Conservation (phyloP, 805 yeast genomes). For the Sporopachydermia quercuum region DNA sequence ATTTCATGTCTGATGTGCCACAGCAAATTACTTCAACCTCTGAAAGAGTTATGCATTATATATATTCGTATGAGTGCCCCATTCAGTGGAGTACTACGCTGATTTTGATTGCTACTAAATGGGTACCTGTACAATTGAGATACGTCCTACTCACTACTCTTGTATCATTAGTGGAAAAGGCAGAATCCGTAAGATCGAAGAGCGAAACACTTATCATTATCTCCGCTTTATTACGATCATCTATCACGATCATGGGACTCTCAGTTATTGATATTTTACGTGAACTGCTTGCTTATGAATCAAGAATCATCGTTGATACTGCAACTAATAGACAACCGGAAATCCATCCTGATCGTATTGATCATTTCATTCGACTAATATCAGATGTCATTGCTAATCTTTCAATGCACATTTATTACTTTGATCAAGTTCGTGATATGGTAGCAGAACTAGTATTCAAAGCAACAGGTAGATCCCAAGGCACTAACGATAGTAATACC, state of each 20-base stretch:
- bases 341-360: conserved; percentile 18
- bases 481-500: too few relatives aligned
- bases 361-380: conserved; percentile 22
- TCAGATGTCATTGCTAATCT: conserved; percentile 50
- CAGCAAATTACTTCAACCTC: conserved; percentile 47
- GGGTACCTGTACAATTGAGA: conserved; percentile 70
- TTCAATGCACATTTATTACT: conserved; percentile 67
- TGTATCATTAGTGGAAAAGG: conserved; percentile 16
- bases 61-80: conserved; percentile 17
- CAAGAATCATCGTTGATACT: conserved; percentile 14
- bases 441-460: conserved; percentile 45
- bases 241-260: conserved; percentile 74
- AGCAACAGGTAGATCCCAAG: conserved; percentile 7
- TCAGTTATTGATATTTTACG: conserved; percentile 70
- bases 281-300: conserved; percentile 35
- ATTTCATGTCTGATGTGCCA: conserved; percentile 15
- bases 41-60: conserved; percentile 31
- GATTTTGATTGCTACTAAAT: conserved; percentile 50
- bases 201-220: conserved; percentile 18
- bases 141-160: conserved; percentile 44
- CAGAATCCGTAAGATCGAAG: conserved; percentile 12
- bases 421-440: conserved; percentile 77
- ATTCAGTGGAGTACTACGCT: conserved; percentile 39
- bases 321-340: conserved; percentile 9
- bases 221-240: conserved; percentile 52